phyloP scores from a whole-genome alignment of 2,329 filamentous ascomycete species.

The Exophiala xenobiotica region DNA sequence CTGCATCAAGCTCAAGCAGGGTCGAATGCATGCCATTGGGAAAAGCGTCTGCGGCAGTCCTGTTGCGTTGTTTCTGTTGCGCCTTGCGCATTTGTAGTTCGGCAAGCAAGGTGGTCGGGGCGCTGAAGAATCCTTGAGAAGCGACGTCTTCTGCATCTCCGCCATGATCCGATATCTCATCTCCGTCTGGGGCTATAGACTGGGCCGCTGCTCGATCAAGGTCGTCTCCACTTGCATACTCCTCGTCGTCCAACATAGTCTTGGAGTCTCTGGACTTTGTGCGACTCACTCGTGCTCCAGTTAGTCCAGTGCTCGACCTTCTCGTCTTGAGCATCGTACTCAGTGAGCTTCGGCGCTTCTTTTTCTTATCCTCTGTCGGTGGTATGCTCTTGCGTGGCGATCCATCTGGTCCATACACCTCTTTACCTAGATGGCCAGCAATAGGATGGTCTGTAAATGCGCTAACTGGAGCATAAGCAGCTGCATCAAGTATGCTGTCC shows the following conservation, averaged over 20 bases:
- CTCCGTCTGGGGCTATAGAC: slow-evolving; percentile 28
- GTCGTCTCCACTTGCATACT: slow-evolving; percentile 26
- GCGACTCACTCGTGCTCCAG: slow-evolving; percentile 25
- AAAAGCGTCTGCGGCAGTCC: slow-evolving; percentile 61
- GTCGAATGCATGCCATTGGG: slow-evolving; percentile 88
- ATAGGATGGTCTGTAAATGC: slow-evolving; percentile 90
- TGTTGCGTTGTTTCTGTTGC: slow-evolving; percentile 77
- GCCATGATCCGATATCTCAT: slow-evolving; percentile 37
- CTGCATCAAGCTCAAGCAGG: slow-evolving; percentile 83
- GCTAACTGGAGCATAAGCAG: slow-evolving; percentile 79
- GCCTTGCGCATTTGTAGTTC: slow-evolving; percentile 90
- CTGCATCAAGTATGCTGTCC: slow-evolving; percentile 88
- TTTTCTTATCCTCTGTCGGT: slow-evolving; percentile 23
- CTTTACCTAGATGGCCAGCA: slow-evolving; percentile 70
- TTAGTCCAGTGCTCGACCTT: slow-evolving; percentile 27
- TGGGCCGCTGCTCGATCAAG: slow-evolving; percentile 23
- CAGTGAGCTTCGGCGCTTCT: slow-evolving; percentile 36
- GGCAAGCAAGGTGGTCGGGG: slow-evolving; percentile 85
- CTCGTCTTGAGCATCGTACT: slow-evolving; percentile 31
- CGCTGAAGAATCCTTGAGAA: slow-evolving; percentile 58
- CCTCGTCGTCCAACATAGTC: slow-evolving; percentile 18
- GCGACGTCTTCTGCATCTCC: slow-evolving; percentile 50
- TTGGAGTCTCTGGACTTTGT: slow-evolving; percentile 22
- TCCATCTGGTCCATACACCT: slow-evolving; percentile 63
- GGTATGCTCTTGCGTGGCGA: slow-evolving; percentile 35